phyloP scores from a whole-genome alignment of 164 flowering plant genomes.

The Malania oleifera region DNA sequence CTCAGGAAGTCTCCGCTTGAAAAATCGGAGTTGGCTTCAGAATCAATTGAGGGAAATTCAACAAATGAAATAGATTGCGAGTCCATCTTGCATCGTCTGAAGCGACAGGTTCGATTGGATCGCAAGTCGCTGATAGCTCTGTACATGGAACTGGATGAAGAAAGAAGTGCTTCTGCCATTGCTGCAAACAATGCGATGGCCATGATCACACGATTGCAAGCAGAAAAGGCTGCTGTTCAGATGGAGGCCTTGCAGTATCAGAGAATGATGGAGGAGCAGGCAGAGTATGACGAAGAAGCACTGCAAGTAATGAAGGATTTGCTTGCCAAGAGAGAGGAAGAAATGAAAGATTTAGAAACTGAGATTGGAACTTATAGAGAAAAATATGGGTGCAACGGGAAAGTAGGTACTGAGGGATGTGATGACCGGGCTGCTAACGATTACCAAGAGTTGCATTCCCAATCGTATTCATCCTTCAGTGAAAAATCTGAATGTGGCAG shows the following conservation, averaged over 20 bases:
- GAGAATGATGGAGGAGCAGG: constrained; percentile 96
- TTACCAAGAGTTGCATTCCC: constrained; percentile 21
- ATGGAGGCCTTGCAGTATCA: constrained; percentile 92
- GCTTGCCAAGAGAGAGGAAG: constrained; percentile 53
- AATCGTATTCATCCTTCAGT: constrained; percentile 23
- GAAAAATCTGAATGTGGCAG: constrained; percentile 26
- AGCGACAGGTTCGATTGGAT: constrained; percentile 53
- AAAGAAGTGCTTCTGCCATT: constrained; percentile 74
- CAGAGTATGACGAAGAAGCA: constrained; percentile 78
- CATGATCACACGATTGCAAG: constrained; percentile 83
- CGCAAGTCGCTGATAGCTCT: constrained; percentile 47
- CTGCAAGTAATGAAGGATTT: constrained; percentile 50
- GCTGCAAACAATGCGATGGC: constrained; percentile 93
- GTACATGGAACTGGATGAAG: constrained; percentile 77
- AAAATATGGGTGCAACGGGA: constrained; percentile 21
- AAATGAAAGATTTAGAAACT: constrained; percentile 47
- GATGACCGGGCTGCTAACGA: constrained; percentile 15
- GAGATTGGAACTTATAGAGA: constrained; percentile 44
- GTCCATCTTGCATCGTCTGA: constrained; percentile 33
- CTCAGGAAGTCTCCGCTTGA: constrained; percentile 37
- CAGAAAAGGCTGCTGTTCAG: constrained; percentile 78
- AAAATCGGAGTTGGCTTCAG: constrained; percentile 30
- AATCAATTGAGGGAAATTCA: constrained; percentile 23
- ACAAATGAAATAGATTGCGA: constrained; percentile 41
- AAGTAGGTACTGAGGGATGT: constrained; percentile 16